Evolutionary conservation across 176 grass and related monocot genomes (phyloP), one percentile per base, ranked within the genome.

Genomic region (Leersia perrieri): DNA sequence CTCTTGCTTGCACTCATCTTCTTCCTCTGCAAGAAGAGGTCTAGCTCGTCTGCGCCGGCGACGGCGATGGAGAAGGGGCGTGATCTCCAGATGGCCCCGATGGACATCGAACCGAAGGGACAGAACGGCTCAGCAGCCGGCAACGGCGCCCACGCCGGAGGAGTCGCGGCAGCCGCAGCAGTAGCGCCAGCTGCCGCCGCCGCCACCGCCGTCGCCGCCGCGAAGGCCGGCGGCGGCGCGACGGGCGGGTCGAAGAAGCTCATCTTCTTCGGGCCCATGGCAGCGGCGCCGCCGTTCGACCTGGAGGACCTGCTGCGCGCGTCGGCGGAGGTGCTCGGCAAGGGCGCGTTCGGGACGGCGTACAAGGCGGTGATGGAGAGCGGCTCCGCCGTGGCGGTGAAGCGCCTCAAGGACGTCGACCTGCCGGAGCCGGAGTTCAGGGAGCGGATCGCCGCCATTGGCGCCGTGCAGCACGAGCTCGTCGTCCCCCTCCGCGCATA

Each of bases 311-410:
- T 95, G 70, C 84, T 95, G 10, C 85, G 93, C 44, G 93, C 93
- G 36, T 95, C 93, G 20, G 93, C 93, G 65, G 93, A 95, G 87
- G 93, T 95, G 62, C 80, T 97, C 38, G 95, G 95, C 63, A 97
- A 97, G 77, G 95, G 95, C 41, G 94, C 96, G 44, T 99, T 99
- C 85, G 96, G 96, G 36, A 99, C 96, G 71, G 92, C 96, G 70
- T 99, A 99, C 96, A 99, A 99, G 85, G 96, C 96, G 2, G 90
- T 95, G 79, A 90, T 99, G 74, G 96, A 99, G 86, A 91, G 82
- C 60, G 92, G 96, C 70, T 67, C 89, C 5, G 82, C 88, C 22
- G 92, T 99, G 72, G 90, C 90, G 20, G 96, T 99, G 85, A 99
- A 99, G 85, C 80, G 96, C 1, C 92, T 99, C 62, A 99, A 98